Percentiles rank a stretch among this genome's conserved stretches.
Evolutionary conservation across 2,329 filamentous ascomycete genomes (phyloP).

Genomic region (Orbilia blumenaviensis): DNA sequence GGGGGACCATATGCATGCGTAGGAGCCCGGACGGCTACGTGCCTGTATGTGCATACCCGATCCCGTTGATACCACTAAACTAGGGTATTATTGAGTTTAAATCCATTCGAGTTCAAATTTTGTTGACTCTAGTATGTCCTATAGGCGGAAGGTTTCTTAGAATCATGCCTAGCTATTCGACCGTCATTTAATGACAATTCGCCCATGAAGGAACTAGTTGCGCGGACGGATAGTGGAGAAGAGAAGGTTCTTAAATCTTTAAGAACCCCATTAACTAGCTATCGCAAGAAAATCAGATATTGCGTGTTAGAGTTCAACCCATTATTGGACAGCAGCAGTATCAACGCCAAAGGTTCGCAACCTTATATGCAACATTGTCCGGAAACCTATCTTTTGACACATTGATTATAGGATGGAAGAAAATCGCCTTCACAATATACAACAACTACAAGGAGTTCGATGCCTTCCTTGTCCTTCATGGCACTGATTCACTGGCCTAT

Average conservation of each 20-base stretch:
- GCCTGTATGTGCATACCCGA: slow-evolving; percentile 67
- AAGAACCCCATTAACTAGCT: slow-evolving; percentile 61
- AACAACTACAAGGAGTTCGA: slow-evolving; percentile 90
- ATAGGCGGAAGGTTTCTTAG: slow-evolving; percentile 73
- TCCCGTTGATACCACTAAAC: not conserved
- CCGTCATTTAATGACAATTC: slow-evolving; percentile 86
- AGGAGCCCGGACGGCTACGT: slow-evolving; percentile 80
- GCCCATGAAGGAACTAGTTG: slow-evolving; percentile 67
- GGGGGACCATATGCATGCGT: slow-evolving; percentile 89
- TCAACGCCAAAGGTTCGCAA: slow-evolving; percentile 81
- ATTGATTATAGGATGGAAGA: slow-evolving; percentile 72
- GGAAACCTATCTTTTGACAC: not conserved
- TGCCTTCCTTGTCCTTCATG: slow-evolving; percentile 89
- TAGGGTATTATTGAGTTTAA: not conserved
- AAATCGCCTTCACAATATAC: slow-evolving; percentile 79
- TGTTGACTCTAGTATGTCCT: not conserved
- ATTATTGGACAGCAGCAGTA: slow-evolving; percentile 87
- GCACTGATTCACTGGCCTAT: slow-evolving; percentile 88
- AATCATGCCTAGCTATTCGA: slow-evolving; percentile 80
- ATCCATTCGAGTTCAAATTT: too few relatives aligned
- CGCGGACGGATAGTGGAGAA: slow-evolving; percentile 66
- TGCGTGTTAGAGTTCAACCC: slow-evolving; percentile 84
- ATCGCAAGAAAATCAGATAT: slow-evolving; percentile 83
- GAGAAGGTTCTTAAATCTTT: slow-evolving; percentile 61
- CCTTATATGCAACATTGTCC: not conserved